Base-by-base conservation (phyloP, 805 yeast genomes). In the Phaffomyces thermotolerans region DNA sequence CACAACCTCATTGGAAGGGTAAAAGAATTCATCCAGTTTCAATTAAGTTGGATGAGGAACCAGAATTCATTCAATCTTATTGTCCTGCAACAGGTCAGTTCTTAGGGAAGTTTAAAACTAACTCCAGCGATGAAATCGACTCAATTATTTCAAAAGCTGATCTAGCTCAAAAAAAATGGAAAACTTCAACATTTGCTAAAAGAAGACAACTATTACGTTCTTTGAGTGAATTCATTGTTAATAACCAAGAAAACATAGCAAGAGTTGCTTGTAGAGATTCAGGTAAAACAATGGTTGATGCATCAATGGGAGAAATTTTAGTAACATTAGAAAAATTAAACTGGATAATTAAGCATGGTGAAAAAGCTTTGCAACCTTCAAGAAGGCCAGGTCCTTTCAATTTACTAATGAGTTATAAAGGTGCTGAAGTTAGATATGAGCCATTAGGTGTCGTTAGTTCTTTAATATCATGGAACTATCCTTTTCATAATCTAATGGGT, bases 61-160 rank as follows among this genome's bases (percentile, higher is more conserved):
- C 91, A 3, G 71, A 67, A 18, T 69, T 64, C 50, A 85, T 91
- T 48, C 90, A 87, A 57, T 78, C 90, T 48, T 84, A 86, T 61
- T 91, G 99, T 65, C 99, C 99, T 4, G 96, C 98, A 0, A 93
- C 98, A 0, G 95, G 96, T 30, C 96, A 88, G 64, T 80, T 68
- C 49, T 68, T 91, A 51, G 98, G 96, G 1, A 71, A 79, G 20
- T 81, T 80, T 53, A 66, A 72, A 39, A 79, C 87, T 2, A 76
- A 79, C 44, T 65, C 82, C n/a, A 70, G 68, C 38, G 73, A 72
- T 4, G 93, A 88, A 37, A 84, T 93, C 62, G 91, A 91, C 59
- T 52, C 55, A 6, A 72, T 79, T 44, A 78, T 93, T 17, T 51
- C 52, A 10, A 59, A 51, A 39, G 67, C 72, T 5, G 41, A 57